These are phyloP conservation scores for Neurospora sp. DNA, from an alignment of 495 filamentous ascomycete genomes.

Conservation along the genomic window DNA sequence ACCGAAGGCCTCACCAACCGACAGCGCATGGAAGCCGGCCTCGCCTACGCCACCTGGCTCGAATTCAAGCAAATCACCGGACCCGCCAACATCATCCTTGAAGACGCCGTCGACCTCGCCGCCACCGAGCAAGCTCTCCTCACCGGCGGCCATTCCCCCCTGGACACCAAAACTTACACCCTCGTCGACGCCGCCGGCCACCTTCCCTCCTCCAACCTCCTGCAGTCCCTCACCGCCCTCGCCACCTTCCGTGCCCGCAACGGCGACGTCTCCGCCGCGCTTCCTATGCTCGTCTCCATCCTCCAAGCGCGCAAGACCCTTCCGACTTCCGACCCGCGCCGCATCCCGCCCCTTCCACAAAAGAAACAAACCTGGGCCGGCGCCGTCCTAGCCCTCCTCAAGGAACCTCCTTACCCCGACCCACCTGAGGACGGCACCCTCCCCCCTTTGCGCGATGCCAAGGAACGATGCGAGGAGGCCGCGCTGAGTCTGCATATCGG, in stretches of 20 bases:
- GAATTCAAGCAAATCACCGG: slow-evolving; percentile 55
- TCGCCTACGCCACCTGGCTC: slow-evolving; percentile 75
- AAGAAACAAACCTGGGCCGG: neutral
- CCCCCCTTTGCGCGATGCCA: slow-evolving; percentile 47
- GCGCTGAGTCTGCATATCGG: slow-evolving; percentile 83
- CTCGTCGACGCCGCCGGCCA: slow-evolving; percentile 36
- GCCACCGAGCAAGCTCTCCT: slow-evolving; percentile 16
- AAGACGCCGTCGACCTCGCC: slow-evolving; percentile 22
- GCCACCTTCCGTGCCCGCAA: slow-evolving; percentile 65
- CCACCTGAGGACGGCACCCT: slow-evolving; percentile 55
- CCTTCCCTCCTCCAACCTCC: slow-evolving; percentile 56
- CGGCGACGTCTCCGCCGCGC: slow-evolving; percentile 50
- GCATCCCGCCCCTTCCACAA: neutral
- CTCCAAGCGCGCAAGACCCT: slow-evolving; percentile 57
- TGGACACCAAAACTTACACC: slow-evolving; percentile 52
- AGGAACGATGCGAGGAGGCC: slow-evolving; percentile 71
- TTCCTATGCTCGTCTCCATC: slow-evolving; percentile 81
- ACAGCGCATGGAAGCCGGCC: slow-evolving; percentile 67
- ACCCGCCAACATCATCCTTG: slow-evolving; percentile 18
- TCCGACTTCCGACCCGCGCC: slow-evolving; percentile 10
- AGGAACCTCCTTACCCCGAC: slow-evolving; percentile 51
- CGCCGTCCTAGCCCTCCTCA: slow-evolving; percentile 24
- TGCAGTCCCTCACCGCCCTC: slow-evolving; percentile 64
- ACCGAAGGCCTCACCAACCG: slow-evolving; percentile 62
- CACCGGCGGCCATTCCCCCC: slow-evolving; percentile 25